Base-by-base conservation (phyloP, 148 eudicot genomes). In the Polygonum maritimum region DNA sequence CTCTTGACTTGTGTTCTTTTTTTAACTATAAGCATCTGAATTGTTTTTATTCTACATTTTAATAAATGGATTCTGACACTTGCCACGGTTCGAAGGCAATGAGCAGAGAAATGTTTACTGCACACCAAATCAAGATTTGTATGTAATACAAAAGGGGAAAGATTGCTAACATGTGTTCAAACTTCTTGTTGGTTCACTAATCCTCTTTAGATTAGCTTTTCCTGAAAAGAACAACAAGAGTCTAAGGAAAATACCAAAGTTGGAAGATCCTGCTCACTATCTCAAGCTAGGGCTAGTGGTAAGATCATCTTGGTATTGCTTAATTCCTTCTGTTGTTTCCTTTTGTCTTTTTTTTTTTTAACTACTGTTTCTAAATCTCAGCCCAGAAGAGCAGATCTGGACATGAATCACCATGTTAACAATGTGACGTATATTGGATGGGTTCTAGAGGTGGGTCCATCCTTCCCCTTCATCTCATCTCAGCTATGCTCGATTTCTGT, bases 351-450 rank as follows among this genome's bases (percentile, higher is more conserved):
- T 40, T 44, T 76, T 3, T 26, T 5, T 1, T 0, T 3, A 2
- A 4, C 13, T 44, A 22, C 1, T 31, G 36, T 38, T 10, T 19
- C 11, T 77, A 26, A 26, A 26, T 26, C 31, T 79, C 93, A 94
- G 98, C 98, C 98, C 71, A 84, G 96, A 85, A 87, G 97, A 90
- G 93, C 88, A 86, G 98, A 94, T 82, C 79, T 94, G 74, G 98
- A 94, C 88, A 94, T 94, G 98, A 94, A 94, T 82, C 91, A 87
- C 79, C 98, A 92, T 85, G 98, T 94, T 40, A 94, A 94, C 79
- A 94, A 94, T 85, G 98, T 94, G 69, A 82, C 98, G 69, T 94
- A 94, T 79, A 89, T 94, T 41, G 98, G 97, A 79, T 94, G 98
- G 98, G 80, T 92, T 71, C 80, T 94, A 38, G 97, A 94, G 97